Conservation (phyloP, 805 yeast species). For the Candida takata region DNA sequence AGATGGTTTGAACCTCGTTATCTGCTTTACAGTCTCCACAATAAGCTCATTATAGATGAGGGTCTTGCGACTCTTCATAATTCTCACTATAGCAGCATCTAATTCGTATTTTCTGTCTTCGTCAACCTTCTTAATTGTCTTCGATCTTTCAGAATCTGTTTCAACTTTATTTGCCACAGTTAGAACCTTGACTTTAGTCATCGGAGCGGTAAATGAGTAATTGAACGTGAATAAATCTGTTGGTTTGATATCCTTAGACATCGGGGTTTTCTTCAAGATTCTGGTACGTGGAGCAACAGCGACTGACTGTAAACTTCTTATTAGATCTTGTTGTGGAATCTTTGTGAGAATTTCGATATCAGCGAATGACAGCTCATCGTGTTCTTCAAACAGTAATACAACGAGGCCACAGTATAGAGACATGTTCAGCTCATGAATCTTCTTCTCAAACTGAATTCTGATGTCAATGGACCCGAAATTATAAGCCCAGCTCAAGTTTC, state of each 20-base stretch:
- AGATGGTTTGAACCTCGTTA: conserved; percentile 64
- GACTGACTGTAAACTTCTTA: conserved; percentile 73
- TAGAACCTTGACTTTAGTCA: conserved; percentile 64
- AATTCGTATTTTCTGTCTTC: conserved; percentile 61
- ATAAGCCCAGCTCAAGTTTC: conserved; percentile 72
- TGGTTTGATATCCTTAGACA: conserved; percentile 60
- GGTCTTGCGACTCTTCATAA: conserved; percentile 70
- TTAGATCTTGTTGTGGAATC: conserved; percentile 67
- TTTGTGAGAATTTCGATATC: conserved; percentile 61
- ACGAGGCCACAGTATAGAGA: conserved; percentile 78
- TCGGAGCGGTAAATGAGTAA: conserved; percentile 58
- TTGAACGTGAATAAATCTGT: conserved; percentile 64
- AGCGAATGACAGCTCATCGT: conserved; percentile 43
- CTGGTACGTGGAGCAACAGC: conserved; percentile 79
- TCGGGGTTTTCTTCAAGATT: conserved; percentile 66
- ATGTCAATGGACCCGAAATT: conserved; percentile 80
- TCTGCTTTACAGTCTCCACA: conserved; percentile 54
- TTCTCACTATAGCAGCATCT: conserved; percentile 82
- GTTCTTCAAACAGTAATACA: conserved; percentile 63
- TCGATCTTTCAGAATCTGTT: conserved; percentile 32
- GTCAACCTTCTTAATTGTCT: conserved; percentile 48
- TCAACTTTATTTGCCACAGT: conserved; percentile 47
- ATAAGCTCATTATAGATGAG: conserved; percentile 58
- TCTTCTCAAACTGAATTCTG: conserved; percentile 57
- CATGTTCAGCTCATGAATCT: conserved; percentile 71